These are phyloP conservation scores for Millerozyma miso DNA, from an alignment of 805 yeast species.

Conservation along the genomic window DNA sequence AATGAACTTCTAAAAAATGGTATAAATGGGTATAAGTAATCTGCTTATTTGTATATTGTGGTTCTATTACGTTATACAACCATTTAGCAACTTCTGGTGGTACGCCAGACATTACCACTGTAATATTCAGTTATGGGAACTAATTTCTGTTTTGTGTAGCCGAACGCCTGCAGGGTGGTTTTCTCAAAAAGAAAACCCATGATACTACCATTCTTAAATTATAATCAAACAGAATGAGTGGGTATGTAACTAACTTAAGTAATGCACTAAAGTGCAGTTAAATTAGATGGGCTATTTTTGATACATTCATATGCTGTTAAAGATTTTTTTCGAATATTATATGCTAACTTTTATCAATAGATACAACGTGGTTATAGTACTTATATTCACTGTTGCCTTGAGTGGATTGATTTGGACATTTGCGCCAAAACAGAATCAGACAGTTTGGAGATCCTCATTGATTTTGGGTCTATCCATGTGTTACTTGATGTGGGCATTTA, in stretches of 20 bases:
- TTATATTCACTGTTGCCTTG: conserved; percentile 52
- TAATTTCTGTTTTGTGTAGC: not conserved
- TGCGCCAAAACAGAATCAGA: conserved; percentile 75
- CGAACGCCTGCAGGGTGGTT: not conserved
- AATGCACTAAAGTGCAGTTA: not conserved
- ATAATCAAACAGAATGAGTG: conserved; percentile 33
- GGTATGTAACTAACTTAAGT: conserved; percentile 26
- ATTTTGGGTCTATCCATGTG: conserved; percentile 71
- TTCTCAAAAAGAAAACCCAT: not conserved
- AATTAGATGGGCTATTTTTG: too few relatives aligned
- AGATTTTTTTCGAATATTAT: too few relatives aligned
- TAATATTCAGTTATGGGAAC: not conserved
- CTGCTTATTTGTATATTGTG: conserved; percentile 58
- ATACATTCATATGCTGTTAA: too few relatives aligned
- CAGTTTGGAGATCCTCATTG: conserved; percentile 44
- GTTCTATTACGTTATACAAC: conserved; percentile 38
- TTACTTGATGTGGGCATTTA: conserved; percentile 88
- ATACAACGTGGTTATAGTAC: conserved; percentile 65
- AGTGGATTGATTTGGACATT: conserved; percentile 74
- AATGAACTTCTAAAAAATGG: conserved; percentile 45
- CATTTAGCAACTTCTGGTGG: conserved; percentile 34
- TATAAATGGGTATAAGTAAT: conserved; percentile 60
- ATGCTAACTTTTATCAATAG: conserved; percentile 31
- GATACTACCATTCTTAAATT: not conserved
- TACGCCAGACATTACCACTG: conserved; percentile 17